These are phyloP conservation scores for Colletotrichum sp. DNA, from an alignment of 2,329 filamentous ascomycete genomes.

Conservation along the genomic window DNA sequence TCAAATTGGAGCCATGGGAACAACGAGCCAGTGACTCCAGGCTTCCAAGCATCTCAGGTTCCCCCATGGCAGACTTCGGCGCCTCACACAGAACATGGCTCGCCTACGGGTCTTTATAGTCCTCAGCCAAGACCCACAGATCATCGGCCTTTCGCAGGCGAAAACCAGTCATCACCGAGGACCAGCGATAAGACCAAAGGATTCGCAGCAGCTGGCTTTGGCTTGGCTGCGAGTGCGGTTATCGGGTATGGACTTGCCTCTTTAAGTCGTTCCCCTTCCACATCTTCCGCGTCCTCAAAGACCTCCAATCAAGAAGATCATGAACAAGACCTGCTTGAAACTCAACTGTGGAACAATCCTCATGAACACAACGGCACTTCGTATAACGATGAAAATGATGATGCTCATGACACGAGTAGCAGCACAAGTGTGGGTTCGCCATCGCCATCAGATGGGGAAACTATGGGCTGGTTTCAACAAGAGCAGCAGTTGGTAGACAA, in stretches of 20 bases:
- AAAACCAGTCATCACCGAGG: too few relatives aligned
- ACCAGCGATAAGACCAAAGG: neutral
- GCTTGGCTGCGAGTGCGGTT: neutral
- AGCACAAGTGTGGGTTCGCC: neutral
- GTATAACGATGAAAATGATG: neutral
- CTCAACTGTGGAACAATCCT: neutral
- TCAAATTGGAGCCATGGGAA: neutral
- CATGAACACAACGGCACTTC: fast-evolving
- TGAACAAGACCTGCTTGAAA: too few relatives aligned
- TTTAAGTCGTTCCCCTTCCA: neutral
- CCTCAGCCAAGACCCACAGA: neutral
- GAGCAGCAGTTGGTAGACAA: neutral
- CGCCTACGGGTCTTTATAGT: neutral
- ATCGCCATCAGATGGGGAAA: neutral
- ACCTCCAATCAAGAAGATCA: neutral
- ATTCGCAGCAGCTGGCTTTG: neutral
- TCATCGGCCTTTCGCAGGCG: neutral
- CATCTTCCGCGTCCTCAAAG: neutral
- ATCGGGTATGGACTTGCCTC: neutral
- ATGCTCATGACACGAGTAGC: neutral
- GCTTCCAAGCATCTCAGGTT: neutral
- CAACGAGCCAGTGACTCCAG: neutral
- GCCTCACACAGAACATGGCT: neutral
- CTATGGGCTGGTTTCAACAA: neutral
- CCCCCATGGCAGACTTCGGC: neutral